Base-by-base conservation (phyloP, 192 early-diverging fungal species). In the Globomyces pollinis-pini region DNA sequence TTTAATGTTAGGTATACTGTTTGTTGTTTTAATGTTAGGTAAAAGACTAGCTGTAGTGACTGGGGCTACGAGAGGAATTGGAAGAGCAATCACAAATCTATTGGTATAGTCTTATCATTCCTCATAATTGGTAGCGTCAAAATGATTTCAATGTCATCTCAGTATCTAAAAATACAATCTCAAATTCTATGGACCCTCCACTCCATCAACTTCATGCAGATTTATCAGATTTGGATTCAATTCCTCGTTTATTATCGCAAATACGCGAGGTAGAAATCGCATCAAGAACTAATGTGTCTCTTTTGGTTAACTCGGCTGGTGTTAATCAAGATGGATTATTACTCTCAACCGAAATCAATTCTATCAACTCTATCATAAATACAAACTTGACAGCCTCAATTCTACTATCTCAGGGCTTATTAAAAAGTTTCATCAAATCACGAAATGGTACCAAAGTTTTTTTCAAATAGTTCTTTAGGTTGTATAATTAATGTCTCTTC, bases 401-500 rank as follows among this genome's bases (percentile, higher is more conserved):
- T 33, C 49, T 62, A 59, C 36, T 86, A 51, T 72, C 74, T 34
- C 73, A 77, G 50, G 62, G 71, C 23, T 45, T 83, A 1, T 65
- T 73, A 15, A 84, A 81, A 42, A 52, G 61, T 13, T 85, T 88
- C 84, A 51, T 88, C 20, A 47, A 73, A 49, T 67, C 69, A 18
- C 62, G 62, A 51, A 56, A 69, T 65, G 86, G 85, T 79, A 62
- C 23, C 32, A n/a, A n/a, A n/a, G n/a, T 50, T 64, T 69, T n/a
- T 31, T 61, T n/a, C 2, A 23, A 47, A 47, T 47, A 21, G 21
- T 26, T 26, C 6, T 18, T 63, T 42, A 65, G 73, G 74, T 0
- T 75, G 72, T 39, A 90, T 96, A 53, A 77, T 96, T 72, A 94
- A 94, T 65, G 77, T 96, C 23, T 76, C 89, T 2, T 91, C 89